Evolutionary conservation across 1,284 basidiomycete genomes (phyloP), one percentile per base, ranked within the genome.

Genomic region (Tilletia setariae): DNA sequence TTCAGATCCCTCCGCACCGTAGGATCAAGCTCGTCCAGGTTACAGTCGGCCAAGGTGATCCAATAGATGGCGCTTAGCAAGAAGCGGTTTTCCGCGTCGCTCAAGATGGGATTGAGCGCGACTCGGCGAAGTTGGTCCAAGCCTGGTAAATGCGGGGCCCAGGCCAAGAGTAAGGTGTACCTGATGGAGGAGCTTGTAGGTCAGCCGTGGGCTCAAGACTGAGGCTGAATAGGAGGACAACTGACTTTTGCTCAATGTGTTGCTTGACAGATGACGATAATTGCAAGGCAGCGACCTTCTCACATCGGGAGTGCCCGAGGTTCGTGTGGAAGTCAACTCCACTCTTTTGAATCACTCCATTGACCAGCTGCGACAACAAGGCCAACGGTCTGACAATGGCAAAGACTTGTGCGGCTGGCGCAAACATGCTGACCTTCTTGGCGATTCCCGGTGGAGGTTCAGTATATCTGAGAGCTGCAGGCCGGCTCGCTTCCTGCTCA

Each of bases 261-360:
- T 35, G 16, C 15, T n/a, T 8, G 15, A 61, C 16, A 40, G 13
- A 7, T 13, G 28, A 15, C 28, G 56, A 9, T 16, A 40, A 11
- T 4, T 19, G 2, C 8, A 30, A 13, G 13, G 28, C 30, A 15
- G 19, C 19, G 28, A 61, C 32, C 19, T 35, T 32, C 13, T 25
- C 35, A 16, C 56, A 61, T 21, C 30, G 1, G 19, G 56, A 19
- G 1, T 15, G 19, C 2, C 56, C 56, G 16, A 61, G 7, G 30
- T 61, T 15, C 13, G 15, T 61, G 25, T 32, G 7, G 28, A 35
- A 32, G 1, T 61, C 56, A 30, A 1, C 32, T 30, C 28, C 2
- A n/a, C 56, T 61, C 56, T 61, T 32, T 13, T 25, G 19, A 11
- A 61, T 61, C 28, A 61, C 13, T 7, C 30, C 56, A 61, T 61